Base-by-base conservation (phyloP, 495 filamentous ascomycete species). In the Aeminium ludgeri region DNA sequence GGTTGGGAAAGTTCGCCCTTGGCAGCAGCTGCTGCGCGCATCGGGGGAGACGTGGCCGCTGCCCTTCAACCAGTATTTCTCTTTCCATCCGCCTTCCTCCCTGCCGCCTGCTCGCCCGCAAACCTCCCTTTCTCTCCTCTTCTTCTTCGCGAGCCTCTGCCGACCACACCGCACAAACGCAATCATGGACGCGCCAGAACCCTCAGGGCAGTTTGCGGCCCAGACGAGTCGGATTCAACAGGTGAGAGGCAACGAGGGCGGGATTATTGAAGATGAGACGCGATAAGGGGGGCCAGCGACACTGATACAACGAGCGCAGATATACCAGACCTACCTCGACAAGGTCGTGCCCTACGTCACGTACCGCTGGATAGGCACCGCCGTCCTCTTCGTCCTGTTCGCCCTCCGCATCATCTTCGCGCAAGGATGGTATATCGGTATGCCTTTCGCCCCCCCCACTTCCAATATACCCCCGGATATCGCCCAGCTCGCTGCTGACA, bases 371-470 rank as follows among this genome's bases (percentile, higher is more conserved):
- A 63, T 77, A 40, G 74, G 78, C 59, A 92, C 86, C 13, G 78
- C 52, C 17, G 71, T 73, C 8, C 67, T 80, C 19, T 72, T 96
- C 40, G 38, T 80, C 41, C 12, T 83, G 40, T 95, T 97, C 71
- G 84, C 86, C 58, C 55, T 87, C 44, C 76, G 89, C 50, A 86
- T 97, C 51, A 65, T 97, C 50, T 41, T 91, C 15, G 82, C 86
- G 36, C 85, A 94, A 65, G 89, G 89, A 56, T 97, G 89, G 89
- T 97, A 97, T 54, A 95, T 97, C 42, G 86, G 87, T 96, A 69
- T 47, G 76, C 53, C 15, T 25, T 34, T n/a, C 13, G 17, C 15
- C 6, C 25, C 19, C 8, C 17, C 31, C 6, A 6, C 31, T 16
- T 16, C 6, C n/a, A 5, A 16, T 16, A 16, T 5, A 7, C 20